Base-by-base conservation (phyloP, 192 early-diverging fungal genomes). In the Rhizoclosmatium globosum region DNA sequence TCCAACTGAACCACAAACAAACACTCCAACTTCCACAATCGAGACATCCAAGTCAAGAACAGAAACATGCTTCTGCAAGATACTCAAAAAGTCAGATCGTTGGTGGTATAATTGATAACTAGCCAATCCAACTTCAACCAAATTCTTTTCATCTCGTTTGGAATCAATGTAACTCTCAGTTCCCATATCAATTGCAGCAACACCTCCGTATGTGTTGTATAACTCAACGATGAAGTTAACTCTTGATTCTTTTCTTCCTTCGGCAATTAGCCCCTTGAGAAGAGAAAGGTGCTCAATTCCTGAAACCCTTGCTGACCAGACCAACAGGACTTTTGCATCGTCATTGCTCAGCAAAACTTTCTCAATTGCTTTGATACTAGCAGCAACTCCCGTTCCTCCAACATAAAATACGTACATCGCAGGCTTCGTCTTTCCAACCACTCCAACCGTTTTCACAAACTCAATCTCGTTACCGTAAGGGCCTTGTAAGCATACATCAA, bases 311-410 rank as follows among this genome's bases (percentile, higher is more conserved):
- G 64, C 15, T 13, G 64, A 65, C 64, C 64, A 65, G 13, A 38
- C 64, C 19, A 65, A 15, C 11, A 65, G 17, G 31, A 65, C 64
- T 65, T 65, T 65, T 13, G 64, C 39, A 7, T 7, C 42, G 6
- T 31, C 31, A 56, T 73, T 73, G 23, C 71, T n/a, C 19, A 3
- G 13, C 13, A 73, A 42, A 2, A 73, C 50, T 42, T 17, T n/a
- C 17, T 73, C 56, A 17, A 73, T 39, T 9, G 71, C 47, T 42
- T 44, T 17, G 7, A 73, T 19, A 17, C 19, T 21, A 9, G 71
- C 56, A 17, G 71, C 71, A 9, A 73, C 41, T 21, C 71, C 71
- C 9, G 71, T 73, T 17, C 71, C 71, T 11, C 71, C 71, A 19
- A 73, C 71, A 41, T 73, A 73, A 43, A 73, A 73, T 31, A 73